Conservation (phyloP, 768 basidiomycete species). For the Macrolepiota fuliginosa region DNA sequence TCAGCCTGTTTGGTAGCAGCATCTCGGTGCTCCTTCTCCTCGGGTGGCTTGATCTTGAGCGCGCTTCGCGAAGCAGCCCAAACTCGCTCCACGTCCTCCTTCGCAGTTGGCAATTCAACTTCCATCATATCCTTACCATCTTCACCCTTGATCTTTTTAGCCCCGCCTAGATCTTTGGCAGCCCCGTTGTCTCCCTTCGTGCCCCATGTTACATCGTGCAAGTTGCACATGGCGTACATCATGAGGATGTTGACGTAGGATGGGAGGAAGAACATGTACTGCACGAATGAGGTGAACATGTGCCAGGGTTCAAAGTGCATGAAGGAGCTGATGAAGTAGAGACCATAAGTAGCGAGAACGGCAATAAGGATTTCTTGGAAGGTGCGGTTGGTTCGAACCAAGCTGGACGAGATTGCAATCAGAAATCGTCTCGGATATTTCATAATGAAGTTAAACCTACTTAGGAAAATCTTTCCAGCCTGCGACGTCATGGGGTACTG, state of each 20-base stretch:
- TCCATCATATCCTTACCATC: slow-evolving; percentile 87
- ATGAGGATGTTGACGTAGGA: slow-evolving; percentile 79
- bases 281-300: slow-evolving; percentile 89
- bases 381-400: slow-evolving; percentile 63
- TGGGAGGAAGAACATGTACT: slow-evolving; percentile 91
- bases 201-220: slow-evolving; percentile 90
- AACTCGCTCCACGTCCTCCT: slow-evolving; percentile 85
- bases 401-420: slow-evolving; percentile 26
- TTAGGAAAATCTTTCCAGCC: slow-evolving; percentile 74
- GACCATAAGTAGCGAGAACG: slow-evolving; percentile 71
- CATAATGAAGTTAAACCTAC: slow-evolving; percentile 40
- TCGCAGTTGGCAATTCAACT: slow-evolving; percentile 76
- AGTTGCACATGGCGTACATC: slow-evolving; percentile 94
- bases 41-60: slow-evolving; percentile 64
- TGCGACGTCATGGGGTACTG: slow-evolving; percentile 68
- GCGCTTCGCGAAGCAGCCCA: slow-evolving; percentile 78
- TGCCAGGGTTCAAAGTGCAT: slow-evolving; percentile 97
- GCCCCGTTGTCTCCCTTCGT: slow-evolving; percentile 92
- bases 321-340: slow-evolving; percentile 84
- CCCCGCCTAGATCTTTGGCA: slow-evolving; percentile 84
- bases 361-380: slow-evolving; percentile 86
- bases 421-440: not conserved
- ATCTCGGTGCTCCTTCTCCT: slow-evolving; percentile 79
- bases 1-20: slow-evolving; percentile 89
- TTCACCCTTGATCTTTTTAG: slow-evolving; percentile 83